A percentile compares a stretch with the other conserved stretches of the same genome.
These are phyloP conservation scores for Pseudogymnoascus destructans DNA, from an alignment of 2,329 filamentous ascomycete genomes.

Conservation along the genomic window DNA sequence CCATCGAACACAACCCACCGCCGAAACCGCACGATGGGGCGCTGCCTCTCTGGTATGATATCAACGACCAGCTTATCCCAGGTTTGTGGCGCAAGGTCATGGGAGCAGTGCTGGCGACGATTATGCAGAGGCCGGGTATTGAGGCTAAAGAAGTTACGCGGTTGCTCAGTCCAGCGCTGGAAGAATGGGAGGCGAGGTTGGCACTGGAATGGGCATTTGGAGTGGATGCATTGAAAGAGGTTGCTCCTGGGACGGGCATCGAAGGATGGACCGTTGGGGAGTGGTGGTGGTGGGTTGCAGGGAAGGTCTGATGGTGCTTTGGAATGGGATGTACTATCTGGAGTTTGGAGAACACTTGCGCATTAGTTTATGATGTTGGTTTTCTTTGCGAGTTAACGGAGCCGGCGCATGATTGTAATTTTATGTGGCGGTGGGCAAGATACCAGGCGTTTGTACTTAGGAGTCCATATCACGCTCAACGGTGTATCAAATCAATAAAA, in stretches of 20 bases:
- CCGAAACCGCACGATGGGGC: conserved; percentile 33
- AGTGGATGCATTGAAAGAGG: conserved; percentile 37
- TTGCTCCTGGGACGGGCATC: conserved; percentile 24
- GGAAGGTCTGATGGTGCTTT: conserved; percentile 14
- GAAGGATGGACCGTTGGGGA: conserved; percentile 38
- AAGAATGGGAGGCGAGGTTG: conserved; percentile 48
- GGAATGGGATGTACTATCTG: background rate
- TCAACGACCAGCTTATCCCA: conserved; percentile 46
- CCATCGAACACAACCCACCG: conserved; percentile 9
- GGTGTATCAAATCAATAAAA: background rate
- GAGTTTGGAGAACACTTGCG: background rate
- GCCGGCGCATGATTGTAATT: background rate
- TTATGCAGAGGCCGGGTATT: conserved; percentile 49
- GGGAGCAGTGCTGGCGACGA: conserved; percentile 45
- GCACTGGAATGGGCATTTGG: conserved; percentile 41
- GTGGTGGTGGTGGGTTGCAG: conserved; percentile 56
- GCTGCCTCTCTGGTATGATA: conserved; percentile 60
- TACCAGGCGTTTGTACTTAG: background rate
- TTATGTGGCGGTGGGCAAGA: background rate
- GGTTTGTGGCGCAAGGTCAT: conserved; percentile 52
- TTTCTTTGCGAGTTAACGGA: background rate
- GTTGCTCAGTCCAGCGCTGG: conserved; percentile 44
- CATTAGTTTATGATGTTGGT: background rate
- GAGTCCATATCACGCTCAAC: background rate
- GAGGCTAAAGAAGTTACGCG: conserved; percentile 39